Conservation (phyloP, 1,284 basidiomycete species). For the Ustilago esculenta region DNA sequence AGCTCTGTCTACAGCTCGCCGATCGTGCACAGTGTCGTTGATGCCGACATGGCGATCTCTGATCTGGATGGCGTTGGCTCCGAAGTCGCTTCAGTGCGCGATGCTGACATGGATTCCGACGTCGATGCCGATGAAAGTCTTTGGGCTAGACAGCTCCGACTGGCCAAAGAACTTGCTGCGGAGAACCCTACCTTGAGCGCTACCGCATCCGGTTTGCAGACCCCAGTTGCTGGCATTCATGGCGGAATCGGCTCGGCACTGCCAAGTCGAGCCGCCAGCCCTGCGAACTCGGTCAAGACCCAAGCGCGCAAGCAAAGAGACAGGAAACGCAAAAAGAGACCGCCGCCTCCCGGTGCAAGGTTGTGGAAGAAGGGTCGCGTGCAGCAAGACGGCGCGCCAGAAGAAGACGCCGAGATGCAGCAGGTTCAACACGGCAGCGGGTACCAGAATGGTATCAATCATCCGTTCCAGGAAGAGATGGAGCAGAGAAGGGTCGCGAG, state of each 20-base stretch:
- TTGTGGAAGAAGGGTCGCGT: constrained; percentile 46
- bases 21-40: constrained; percentile 9
- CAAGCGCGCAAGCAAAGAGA: background rate
- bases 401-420: constrained; percentile 3
- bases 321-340: constrained; percentile 32
- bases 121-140: constrained; percentile 33
- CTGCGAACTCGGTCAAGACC: constrained; percentile 3
- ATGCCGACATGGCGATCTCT: constrained; percentile 4
- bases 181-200: background rate
- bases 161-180: constrained; percentile 14
- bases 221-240: no score
- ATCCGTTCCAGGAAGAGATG: no score
- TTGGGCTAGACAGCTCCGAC: constrained; percentile 35
- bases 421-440: no score
- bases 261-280: constrained; percentile 19
- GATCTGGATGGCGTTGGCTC: constrained; percentile 10
- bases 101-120: constrained; percentile 16
- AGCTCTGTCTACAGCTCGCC: constrained; percentile 39
- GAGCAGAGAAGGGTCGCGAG: no score
- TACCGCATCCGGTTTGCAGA: constrained; percentile 7
- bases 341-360: constrained; percentile 39
- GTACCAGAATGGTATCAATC: no score
- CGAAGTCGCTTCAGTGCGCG: constrained; percentile 18
- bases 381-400: constrained; percentile 21
- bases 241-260: constrained; percentile 2